Evolutionary conservation across 345 rosid genomes (phyloP), one percentile per base, ranked within the genome.

Genomic region (Litchi chinensis): DNA sequence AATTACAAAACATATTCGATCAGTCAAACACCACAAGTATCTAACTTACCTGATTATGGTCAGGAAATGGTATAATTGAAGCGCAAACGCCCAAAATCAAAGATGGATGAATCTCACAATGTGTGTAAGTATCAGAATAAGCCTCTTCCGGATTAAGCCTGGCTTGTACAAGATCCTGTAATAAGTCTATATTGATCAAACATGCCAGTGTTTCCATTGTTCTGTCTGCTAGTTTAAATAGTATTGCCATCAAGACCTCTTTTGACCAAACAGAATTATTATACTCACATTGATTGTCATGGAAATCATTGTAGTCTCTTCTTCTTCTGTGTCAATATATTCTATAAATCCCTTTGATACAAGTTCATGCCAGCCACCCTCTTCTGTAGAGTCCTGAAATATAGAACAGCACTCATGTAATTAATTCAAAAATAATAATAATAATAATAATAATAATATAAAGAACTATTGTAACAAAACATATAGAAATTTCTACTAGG

Each of bases 101-200:
- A 64, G 99, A 96, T 6, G 99, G 99, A 80, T 96, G 99, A 86
- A 96, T 94, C 82, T 96, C 99, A 85, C 99, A 96, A 79, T 96
- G 99, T 26, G 99, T 96, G 79, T 96, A 96, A 73, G 93, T 92
- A 62, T 84, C 95, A 57, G 95, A 83, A 85, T 92, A 93, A 67
- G 99, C 97, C 78, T 95, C 98, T 18, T 84, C 89, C 0, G 92
- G 94, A 70, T 87, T 84, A 72, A 88, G 69, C 84, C 98, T 89
- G 60, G 97, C 94, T 88, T 92, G 96, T 48, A 92, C 90, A 84
- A 96, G 92, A 89, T 96, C 99, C 99, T 96, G 82, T 63, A 80
- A 81, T 46, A 71, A 70, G 65, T 48, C 57, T 24, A 70, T 62
- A 67, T 57, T 70, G 37, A 8, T 69, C 68, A 82, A 77, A 44